These are phyloP conservation scores for Aureobasidium sp. DNA, from an alignment of 2,329 filamentous ascomycete genomes.

Conservation along the genomic window DNA sequence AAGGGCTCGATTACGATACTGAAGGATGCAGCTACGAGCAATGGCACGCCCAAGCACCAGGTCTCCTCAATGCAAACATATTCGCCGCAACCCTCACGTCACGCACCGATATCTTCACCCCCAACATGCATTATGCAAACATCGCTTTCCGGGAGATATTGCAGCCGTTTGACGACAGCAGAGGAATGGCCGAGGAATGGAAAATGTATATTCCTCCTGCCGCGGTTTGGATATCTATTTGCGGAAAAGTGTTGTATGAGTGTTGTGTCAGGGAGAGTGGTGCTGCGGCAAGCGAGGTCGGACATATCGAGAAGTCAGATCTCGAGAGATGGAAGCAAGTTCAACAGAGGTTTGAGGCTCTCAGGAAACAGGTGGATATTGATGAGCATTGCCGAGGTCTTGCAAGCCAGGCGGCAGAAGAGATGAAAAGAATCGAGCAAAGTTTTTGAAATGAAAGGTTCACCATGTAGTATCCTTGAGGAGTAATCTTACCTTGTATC, in stretches of 20 bases:
- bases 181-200: not conserved
- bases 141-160: not conserved
- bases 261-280: not conserved
- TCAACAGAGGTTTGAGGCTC: not conserved
- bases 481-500: too few species aligned
- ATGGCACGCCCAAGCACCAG: not conserved
- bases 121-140: not conserved
- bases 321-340: not conserved
- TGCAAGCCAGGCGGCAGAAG: not conserved
- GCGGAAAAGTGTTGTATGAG: not conserved
- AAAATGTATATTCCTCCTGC: constrained; percentile 9
- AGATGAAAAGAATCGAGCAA: not conserved
- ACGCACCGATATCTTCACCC: too few species aligned
- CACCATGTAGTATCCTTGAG: too few species aligned
- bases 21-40: not conserved
- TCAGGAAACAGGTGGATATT: not conserved
- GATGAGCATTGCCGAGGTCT: not conserved
- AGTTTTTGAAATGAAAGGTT: too few species aligned
- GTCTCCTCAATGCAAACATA: not conserved
- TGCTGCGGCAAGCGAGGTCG: not conserved
- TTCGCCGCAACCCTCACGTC: not conserved
- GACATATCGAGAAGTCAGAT: too few species aligned
- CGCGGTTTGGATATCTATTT: not conserved
- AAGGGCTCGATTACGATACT: not conserved
- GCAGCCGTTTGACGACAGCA: not conserved